Conservation (phyloP, 805 yeast genomes). For the Metschnikowia henanensis region DNA sequence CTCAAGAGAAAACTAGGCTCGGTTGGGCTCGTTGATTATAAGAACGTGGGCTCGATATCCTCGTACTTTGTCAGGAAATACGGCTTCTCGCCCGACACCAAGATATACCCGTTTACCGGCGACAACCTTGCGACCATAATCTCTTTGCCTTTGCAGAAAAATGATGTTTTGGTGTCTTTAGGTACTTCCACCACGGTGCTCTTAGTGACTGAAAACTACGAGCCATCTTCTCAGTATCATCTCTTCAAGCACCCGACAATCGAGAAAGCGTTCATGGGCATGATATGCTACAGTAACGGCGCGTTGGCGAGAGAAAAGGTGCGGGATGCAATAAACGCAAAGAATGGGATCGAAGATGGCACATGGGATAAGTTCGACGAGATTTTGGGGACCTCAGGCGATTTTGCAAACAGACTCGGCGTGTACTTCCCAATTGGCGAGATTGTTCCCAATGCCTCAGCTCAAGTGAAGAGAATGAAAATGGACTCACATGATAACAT, state of each 20-base stretch:
- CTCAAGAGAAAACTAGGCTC: slow-evolving; percentile 54
- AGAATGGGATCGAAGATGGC: slow-evolving; percentile 32
- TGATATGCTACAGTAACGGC: slow-evolving; percentile 94
- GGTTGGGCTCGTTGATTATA: slow-evolving; percentile 50
- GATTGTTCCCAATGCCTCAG: slow-evolving; percentile 78
- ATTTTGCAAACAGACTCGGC: slow-evolving; percentile 56
- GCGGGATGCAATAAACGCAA: slow-evolving; percentile 59
- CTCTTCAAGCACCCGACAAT: slow-evolving; percentile 85
- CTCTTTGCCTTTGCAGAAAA: slow-evolving; percentile 72
- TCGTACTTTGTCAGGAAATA: slow-evolving; percentile 62
- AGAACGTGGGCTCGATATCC: slow-evolving; percentile 53
- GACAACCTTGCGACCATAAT: slow-evolving; percentile 89
- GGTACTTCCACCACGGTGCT: slow-evolving; percentile 94
- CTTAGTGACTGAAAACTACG: slow-evolving; percentile 72
- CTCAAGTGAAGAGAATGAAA: slow-evolving; percentile 57
- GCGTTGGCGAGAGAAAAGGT: slow-evolving; percentile 80
- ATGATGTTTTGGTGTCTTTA: slow-evolving; percentile 77
- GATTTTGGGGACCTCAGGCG: slow-evolving; percentile 40
- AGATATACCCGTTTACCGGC: slow-evolving; percentile 79
- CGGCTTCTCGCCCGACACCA: slow-evolving; percentile 58
- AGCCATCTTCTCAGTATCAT: slow-evolving; percentile 81
- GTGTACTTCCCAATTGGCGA: slow-evolving; percentile 89
- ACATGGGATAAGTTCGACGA: slow-evolving; percentile 66
- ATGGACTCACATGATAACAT: slow-evolving; percentile 32
- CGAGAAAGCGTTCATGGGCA: slow-evolving; percentile 79